Conservation (phyloP, 2,329 filamentous ascomycete genomes). For the Apiospora saccharicola region DNA sequence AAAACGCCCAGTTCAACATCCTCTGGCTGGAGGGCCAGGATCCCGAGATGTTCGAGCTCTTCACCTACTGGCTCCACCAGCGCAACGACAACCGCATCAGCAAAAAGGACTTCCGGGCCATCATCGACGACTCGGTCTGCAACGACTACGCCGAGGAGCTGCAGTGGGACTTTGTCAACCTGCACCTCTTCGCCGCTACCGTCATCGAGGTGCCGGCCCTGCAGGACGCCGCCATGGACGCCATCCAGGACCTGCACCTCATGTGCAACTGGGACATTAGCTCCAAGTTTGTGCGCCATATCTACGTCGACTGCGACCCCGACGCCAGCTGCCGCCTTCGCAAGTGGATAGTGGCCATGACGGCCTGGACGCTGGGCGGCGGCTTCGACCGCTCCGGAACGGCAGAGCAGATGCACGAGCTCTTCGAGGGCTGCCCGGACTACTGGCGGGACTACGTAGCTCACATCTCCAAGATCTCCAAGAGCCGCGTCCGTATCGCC, state of each 20-base stretch:
- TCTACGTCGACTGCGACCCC: constrained; percentile 62
- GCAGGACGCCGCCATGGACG: constrained; percentile 65
- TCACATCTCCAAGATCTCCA: constrained; percentile 60
- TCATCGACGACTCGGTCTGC: constrained; percentile 38
- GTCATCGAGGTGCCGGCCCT: constrained; percentile 55
- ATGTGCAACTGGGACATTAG: constrained; percentile 65
- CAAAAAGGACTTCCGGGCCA: constrained; percentile 35
- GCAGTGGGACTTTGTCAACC: constrained; percentile 63
- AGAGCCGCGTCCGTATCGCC: constrained; percentile 57
- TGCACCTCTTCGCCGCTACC: constrained; percentile 64
- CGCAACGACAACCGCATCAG: constrained; percentile 13
- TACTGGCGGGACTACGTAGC: constrained; percentile 59
- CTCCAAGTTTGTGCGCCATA: constrained; percentile 56
- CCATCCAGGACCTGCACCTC: constrained; percentile 66
- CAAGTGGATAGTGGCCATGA: constrained; percentile 67
- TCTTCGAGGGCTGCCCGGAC: constrained; percentile 54
- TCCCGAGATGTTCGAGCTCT: constrained; percentile 44
- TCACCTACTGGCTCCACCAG: constrained; percentile 43
- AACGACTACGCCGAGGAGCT: constrained; percentile 46
- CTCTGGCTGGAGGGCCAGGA: constrained; percentile 42
- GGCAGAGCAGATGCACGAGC: constrained; percentile 48
- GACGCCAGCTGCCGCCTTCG: constrained; percentile 59
- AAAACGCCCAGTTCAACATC: constrained; percentile 34
- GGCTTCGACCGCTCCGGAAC: constrained; percentile 40
- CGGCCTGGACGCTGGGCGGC: constrained; percentile 61